Evolutionary conservation across 2,329 filamentous ascomycete genomes (phyloP).

Genomic region (Fusarium falciforme): DNA sequence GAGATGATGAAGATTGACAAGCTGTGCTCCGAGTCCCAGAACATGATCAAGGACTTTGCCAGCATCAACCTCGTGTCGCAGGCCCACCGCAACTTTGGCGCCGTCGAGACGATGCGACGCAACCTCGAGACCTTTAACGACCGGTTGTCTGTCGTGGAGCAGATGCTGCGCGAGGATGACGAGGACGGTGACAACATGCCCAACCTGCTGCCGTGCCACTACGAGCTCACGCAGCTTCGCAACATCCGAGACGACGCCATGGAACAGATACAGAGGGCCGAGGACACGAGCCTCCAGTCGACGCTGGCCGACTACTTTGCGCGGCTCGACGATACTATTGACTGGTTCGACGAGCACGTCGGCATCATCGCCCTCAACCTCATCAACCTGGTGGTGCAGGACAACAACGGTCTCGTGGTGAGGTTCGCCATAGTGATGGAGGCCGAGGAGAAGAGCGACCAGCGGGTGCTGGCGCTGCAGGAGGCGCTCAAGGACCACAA

Average conservation of each 20-base stretch:
- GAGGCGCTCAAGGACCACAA: conserved; percentile 96
- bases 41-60: conserved; percentile 96
- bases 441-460: conserved; percentile 96
- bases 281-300: conserved; percentile 78
- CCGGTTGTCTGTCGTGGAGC: conserved; percentile 79
- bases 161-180: conserved; percentile 85
- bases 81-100: conserved; percentile 95
- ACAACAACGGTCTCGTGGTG: conserved; percentile 90
- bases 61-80: conserved; percentile 93
- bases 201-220: conserved; percentile 89
- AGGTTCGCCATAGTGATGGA: conserved; percentile 92
- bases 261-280: conserved; percentile 88
- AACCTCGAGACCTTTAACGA: conserved; percentile 90
- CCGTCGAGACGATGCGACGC: conserved; percentile 91
- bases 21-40: conserved; percentile 95
- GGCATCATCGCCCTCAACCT: conserved; percentile 89
- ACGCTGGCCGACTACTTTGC: conserved; percentile 93
- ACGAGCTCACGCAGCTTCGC: conserved; percentile 88
- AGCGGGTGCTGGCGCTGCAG: conserved; percentile 88
- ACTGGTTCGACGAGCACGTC: conserved; percentile 96
- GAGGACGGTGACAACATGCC: conserved; percentile 89
- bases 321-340: conserved; percentile 85
- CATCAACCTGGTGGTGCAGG: conserved; percentile 85
- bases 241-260: conserved; percentile 97
- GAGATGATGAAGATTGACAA: conserved; percentile 99